Conservation (phyloP, 208 protist species). For the Crithidia bombi region DNA sequence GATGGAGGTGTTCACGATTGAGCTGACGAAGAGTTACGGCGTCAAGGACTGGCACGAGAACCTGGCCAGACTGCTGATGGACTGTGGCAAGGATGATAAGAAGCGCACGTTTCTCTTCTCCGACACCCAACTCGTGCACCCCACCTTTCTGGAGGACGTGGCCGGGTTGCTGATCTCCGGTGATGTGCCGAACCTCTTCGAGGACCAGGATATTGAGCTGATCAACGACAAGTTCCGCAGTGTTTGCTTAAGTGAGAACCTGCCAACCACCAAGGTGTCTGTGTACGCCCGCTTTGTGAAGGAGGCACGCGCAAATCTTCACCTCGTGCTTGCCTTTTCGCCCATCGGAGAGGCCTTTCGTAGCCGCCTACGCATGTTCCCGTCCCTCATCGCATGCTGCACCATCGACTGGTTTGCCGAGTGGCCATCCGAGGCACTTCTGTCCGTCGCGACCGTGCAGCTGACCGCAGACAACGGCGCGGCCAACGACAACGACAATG, state of each 20-base stretch:
- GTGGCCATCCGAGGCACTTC: slow-evolving; percentile 96
- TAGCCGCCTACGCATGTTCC: slow-evolving; percentile 97
- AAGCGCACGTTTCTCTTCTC: slow-evolving; percentile 96
- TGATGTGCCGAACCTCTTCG: slow-evolving; percentile 97
- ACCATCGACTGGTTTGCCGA: slow-evolving; percentile 99
- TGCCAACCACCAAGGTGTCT: slow-evolving; percentile 95
- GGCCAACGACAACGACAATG: background rate
- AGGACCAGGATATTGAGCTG: slow-evolving; percentile 95
- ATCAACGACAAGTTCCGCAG: slow-evolving; percentile 95
- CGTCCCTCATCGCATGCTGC: slow-evolving; percentile 97
- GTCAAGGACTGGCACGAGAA: slow-evolving; percentile 96
- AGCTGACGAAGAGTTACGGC: slow-evolving; percentile 97
- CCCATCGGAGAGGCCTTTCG: slow-evolving; percentile 96
- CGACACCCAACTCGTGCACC: slow-evolving; percentile 97
- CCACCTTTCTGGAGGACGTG: slow-evolving; percentile 98
- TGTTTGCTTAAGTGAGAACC: slow-evolving; percentile 87
- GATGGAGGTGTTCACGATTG: slow-evolving; percentile 95
- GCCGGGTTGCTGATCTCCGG: slow-evolving; percentile 97
- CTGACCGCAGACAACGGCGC: slow-evolving; percentile 38
- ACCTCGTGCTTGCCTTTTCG: slow-evolving; percentile 96
- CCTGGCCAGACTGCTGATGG: slow-evolving; percentile 92
- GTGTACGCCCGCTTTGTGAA: slow-evolving; percentile 96
- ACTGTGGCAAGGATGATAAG: slow-evolving; percentile 96
- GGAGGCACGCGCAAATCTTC: slow-evolving; percentile 94
- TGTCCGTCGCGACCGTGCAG: slow-evolving; percentile 91